phyloP scores from a whole-genome alignment of 192 early-diverging fungal genomes.

The Coemansia sp. region DNA sequence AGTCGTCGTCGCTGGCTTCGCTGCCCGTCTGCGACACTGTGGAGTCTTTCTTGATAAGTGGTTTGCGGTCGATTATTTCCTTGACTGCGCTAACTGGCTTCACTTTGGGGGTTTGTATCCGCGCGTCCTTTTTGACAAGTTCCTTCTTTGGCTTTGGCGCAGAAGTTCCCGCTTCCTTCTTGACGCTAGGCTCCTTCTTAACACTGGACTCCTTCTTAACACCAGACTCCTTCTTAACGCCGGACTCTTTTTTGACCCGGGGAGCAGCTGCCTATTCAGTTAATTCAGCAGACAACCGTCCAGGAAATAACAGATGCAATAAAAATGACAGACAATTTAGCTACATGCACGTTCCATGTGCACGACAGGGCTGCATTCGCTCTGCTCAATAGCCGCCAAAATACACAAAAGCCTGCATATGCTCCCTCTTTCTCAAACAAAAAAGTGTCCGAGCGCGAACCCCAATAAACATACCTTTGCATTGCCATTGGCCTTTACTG shows the following conservation, averaged over 20 bases:
- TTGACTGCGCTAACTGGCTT: slow-evolving; percentile 10
- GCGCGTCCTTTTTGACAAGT: slow-evolving; percentile 16
- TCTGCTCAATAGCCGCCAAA: not conserved
- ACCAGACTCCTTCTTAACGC: not conserved
- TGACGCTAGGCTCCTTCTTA: slow-evolving; percentile 7
- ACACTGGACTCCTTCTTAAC: slow-evolving; percentile 2
- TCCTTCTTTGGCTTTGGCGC: slow-evolving; percentile 8
- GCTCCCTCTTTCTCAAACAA: not conserved
- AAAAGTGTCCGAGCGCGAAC: slow-evolving; percentile 3
- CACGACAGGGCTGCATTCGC: not conserved
- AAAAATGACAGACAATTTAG: not conserved
- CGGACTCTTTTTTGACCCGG: not conserved
- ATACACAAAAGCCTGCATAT: not conserved
- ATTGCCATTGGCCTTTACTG: slow-evolving; percentile 11
- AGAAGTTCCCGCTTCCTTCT: slow-evolving; percentile 3
- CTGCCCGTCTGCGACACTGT: slow-evolving; percentile 29
- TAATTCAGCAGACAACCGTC: not conserved
- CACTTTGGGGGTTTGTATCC: not conserved
- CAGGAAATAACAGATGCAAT: too few relatives aligned
- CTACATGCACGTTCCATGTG: not conserved
- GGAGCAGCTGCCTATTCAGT: not conserved
- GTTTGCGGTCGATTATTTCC: slow-evolving; percentile 27
- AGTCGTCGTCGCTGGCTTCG: slow-evolving; percentile 57
- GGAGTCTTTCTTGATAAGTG: slow-evolving; percentile 43
- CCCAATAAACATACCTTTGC: slow-evolving; percentile 14